phyloP scores from a whole-genome alignment of 2,329 filamentous ascomycete genomes.

The Helminthosporium solani region DNA sequence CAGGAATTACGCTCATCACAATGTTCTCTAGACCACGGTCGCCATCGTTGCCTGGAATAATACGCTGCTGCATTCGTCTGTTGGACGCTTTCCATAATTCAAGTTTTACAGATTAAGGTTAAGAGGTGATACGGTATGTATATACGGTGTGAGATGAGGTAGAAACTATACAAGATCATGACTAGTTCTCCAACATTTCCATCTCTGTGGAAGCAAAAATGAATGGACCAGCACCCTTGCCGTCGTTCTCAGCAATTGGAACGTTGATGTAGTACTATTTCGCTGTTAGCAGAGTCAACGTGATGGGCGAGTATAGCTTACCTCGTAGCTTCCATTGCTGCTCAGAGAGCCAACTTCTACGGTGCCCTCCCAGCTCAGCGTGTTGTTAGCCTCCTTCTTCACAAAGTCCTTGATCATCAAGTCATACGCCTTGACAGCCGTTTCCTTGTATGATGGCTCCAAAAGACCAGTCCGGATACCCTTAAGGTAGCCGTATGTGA shows the following conservation, averaged over 20 bases:
- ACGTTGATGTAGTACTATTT: constrained; percentile 43
- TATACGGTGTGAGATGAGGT: no score
- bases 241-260: constrained; percentile 38
- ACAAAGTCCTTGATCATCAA: constrained; percentile 50
- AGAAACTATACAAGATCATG: no score
- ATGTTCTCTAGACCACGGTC: no score
- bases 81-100: no score
- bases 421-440: constrained; percentile 48
- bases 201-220: constrained; percentile 41
- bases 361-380: constrained; percentile 54
- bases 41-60: no score
- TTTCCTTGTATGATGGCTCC: constrained; percentile 38
- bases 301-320: constrained; percentile 26
- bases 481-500: constrained; percentile 40
- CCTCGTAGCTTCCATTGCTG: constrained; percentile 53
- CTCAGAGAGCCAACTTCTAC: constrained; percentile 55
- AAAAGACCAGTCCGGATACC: constrained; percentile 36
- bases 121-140: no score
- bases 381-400: constrained; percentile 48
- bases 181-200: constrained; percentile 15
- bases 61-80: no score
- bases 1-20: no score
- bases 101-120: no score
- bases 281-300: constrained; percentile 1
- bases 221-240: constrained; percentile 46